Evolutionary conservation across 2,329 filamentous ascomycete species (phyloP).

Genomic region (Talaromyces rugulosus): DNA sequence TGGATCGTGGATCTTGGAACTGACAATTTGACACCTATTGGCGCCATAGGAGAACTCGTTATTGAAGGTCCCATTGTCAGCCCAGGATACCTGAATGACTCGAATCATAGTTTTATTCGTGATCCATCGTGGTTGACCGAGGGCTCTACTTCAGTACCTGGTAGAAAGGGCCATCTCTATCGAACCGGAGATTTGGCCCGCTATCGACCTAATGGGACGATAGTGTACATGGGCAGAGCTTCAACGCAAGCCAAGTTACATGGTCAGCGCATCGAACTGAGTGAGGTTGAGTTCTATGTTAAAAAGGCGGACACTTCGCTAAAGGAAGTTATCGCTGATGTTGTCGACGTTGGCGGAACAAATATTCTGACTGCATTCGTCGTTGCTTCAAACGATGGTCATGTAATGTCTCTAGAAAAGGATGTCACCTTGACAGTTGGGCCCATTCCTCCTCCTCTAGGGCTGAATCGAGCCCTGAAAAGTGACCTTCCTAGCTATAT

Average conservation of each 20-base stretch:
- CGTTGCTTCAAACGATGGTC: too few relatives aligned
- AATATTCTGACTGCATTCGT: too few relatives aligned
- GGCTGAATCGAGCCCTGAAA: not conserved
- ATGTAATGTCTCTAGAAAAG: not conserved
- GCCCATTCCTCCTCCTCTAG: not conserved
- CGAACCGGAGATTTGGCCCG: conserved; percentile 3
- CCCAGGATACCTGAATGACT: conserved; percentile 24
- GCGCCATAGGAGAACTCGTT: conserved; percentile 4
- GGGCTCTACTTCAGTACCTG: not conserved
- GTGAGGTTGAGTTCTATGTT: conserved; percentile 3
- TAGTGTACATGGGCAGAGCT: not conserved
- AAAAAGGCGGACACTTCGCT: not conserved
- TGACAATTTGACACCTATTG: not conserved
- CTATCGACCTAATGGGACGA: conserved; percentile 5
- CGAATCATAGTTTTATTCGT: conserved; percentile 61
- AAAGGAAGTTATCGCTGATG: not conserved
- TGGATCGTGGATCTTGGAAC: conserved; percentile 6
- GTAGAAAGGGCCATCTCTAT: not conserved
- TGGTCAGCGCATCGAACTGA: conserved; percentile 10
- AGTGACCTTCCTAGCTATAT: conserved; percentile 13
- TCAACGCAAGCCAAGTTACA: not conserved
- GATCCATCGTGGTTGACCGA: conserved; percentile 55
- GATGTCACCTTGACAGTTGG: not conserved
- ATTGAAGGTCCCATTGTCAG: conserved; percentile 19
- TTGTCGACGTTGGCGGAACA: too few relatives aligned